Percentiles rank a stretch among this genome's conserved stretches.
Conservation (phyloP, 495 filamentous ascomycete species). For the Penicillium maclennaniae region DNA sequence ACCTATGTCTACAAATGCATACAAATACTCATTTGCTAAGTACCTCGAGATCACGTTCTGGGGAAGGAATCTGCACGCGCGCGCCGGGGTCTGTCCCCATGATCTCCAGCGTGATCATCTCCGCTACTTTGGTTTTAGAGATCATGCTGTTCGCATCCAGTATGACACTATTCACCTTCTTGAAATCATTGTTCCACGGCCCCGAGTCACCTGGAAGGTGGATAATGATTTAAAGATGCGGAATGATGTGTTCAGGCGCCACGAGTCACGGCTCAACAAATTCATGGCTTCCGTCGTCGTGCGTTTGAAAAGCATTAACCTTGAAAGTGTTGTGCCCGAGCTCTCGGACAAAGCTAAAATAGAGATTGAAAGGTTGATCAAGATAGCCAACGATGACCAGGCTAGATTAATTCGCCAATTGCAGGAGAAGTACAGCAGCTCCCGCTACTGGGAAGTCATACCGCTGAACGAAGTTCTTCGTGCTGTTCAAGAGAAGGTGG, state of each 20-base stretch:
- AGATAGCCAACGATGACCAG: slow-evolving; percentile 79
- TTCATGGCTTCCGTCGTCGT: slow-evolving; percentile 85
- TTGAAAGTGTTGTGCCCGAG: slow-evolving; percentile 84
- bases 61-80: slow-evolving; percentile 76
- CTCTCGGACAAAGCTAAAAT: slow-evolving; percentile 73
- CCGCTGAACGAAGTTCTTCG: slow-evolving; percentile 85
- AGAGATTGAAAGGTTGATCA: slow-evolving; percentile 71
- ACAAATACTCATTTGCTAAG: slow-evolving; percentile 98
- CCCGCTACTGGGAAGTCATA: slow-evolving; percentile 93
- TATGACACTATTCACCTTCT: slow-evolving; percentile 88
- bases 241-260: slow-evolving; percentile 81
- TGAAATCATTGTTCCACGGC: slow-evolving; percentile 91
- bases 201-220: slow-evolving; percentile 93
- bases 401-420: slow-evolving; percentile 65
- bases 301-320: slow-evolving; percentile 80
- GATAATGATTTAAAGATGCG: slow-evolving; percentile 86
- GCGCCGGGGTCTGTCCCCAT: slow-evolving; percentile 83
- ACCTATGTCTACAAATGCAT: slow-evolving; percentile 92
- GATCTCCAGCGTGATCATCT: slow-evolving; percentile 90
- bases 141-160: slow-evolving; percentile 81
- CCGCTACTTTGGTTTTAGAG: slow-evolving; percentile 84
- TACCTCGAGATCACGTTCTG: slow-evolving; percentile 96
- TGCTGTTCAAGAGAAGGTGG: slow-evolving; percentile 85
- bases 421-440: slow-evolving; percentile 85
- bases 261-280: slow-evolving; percentile 72